These are phyloP conservation scores for Gliomastix tumulicola DNA, from an alignment of 2,329 filamentous ascomycete genomes.

Conservation along the genomic window DNA sequence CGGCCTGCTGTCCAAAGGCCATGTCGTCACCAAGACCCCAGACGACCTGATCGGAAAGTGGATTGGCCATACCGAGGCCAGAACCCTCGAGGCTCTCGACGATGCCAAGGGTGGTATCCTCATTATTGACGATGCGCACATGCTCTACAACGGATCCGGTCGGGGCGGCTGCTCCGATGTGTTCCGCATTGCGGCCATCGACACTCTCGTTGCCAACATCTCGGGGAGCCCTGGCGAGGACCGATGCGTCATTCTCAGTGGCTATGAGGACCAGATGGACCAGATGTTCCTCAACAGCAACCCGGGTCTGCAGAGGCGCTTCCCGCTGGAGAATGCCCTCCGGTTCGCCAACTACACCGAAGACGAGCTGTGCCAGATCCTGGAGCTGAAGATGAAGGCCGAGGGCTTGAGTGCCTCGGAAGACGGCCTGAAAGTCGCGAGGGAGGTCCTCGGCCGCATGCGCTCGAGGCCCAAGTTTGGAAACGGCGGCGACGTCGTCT, in stretches of 20 bases:
- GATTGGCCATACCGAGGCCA: conserved; percentile 48
- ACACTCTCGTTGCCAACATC: background rate
- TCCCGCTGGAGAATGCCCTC: conserved; percentile 56
- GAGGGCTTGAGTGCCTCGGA: background rate
- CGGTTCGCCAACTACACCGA: conserved; percentile 28
- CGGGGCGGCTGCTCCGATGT: conserved; percentile 1
- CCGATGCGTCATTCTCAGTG: conserved; percentile 56
- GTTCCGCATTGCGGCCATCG: background rate
- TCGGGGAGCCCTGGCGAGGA: background rate
- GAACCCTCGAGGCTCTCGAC: conserved; percentile 49
- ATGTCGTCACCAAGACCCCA: conserved; percentile 54
- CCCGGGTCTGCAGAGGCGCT: conserved; percentile 57
- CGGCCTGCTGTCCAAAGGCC: conserved; percentile 48
- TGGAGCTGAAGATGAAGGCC: conserved; percentile 10
- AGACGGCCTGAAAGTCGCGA: background rate
- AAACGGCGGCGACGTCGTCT: background rate
- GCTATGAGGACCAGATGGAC: conserved; percentile 61
- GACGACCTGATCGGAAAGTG: conserved; percentile 49
- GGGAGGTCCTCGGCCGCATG: background rate
- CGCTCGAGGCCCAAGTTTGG: background rate
- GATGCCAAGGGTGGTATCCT: conserved; percentile 52
- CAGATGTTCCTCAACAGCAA: conserved; percentile 67
- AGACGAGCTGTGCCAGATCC: background rate
- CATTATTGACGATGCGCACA: conserved; percentile 58
- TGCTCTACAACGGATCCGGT: conserved; percentile 10